phyloP scores from a whole-genome alignment of 306 rosid genomes.

The Cucurbita pepo region DNA sequence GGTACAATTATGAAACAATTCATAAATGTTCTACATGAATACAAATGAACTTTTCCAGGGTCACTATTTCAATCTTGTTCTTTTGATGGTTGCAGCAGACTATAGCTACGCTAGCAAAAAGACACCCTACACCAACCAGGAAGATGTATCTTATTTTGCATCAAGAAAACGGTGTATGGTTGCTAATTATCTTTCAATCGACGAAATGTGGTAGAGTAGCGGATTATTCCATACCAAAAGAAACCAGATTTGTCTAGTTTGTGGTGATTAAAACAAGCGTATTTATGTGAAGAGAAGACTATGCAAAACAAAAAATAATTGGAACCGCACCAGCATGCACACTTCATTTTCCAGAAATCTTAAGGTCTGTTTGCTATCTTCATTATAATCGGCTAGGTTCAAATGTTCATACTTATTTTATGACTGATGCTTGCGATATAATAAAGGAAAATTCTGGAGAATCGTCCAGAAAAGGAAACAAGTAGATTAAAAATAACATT shows the following conservation, averaged over 20 bases:
- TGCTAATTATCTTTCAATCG: constrained; percentile 18
- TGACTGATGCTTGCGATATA: not conserved
- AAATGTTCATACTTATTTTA: not conserved
- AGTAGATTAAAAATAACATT: not conserved
- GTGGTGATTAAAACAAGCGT: not conserved
- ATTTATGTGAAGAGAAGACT: not conserved
- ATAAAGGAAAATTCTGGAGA: not conserved
- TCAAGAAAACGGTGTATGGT: constrained; percentile 26
- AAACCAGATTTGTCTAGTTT: constrained; percentile 22
- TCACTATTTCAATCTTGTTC: constrained; percentile 19
- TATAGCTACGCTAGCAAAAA: constrained; percentile 32
- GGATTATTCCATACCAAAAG: constrained; percentile 12
- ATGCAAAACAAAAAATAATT: not conserved
- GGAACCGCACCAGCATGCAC: not conserved
- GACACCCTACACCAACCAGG: constrained; percentile 17
- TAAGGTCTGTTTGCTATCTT: not conserved
- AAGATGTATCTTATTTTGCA: constrained; percentile 14
- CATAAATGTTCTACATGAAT: constrained; percentile 5
- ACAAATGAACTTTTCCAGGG: constrained; percentile 9
- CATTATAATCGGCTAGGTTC: not conserved
- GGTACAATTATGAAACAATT: constrained; percentile 30
- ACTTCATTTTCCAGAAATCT: not conserved
- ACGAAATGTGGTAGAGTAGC: constrained; percentile 16
- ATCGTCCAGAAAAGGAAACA: not conserved
- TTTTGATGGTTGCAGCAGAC: constrained; percentile 41